These are phyloP conservation scores for Allium fistulosum DNA, from an alignment of 106 monocot genomes.

Conservation along the genomic window DNA sequence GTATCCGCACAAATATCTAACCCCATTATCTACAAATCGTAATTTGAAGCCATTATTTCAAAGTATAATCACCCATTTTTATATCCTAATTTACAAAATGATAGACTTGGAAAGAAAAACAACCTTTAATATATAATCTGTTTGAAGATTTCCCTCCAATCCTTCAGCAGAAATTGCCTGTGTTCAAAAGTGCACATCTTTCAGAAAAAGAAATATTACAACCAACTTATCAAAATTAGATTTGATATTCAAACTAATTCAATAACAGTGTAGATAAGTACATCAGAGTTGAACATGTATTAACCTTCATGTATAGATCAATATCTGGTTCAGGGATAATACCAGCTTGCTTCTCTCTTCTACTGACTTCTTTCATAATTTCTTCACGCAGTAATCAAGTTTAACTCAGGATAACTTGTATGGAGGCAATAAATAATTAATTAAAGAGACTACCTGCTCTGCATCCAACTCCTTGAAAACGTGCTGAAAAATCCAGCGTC, in stretches of 20 bases:
- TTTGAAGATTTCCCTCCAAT: constrained; percentile 72
- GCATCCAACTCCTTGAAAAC: constrained; percentile 19
- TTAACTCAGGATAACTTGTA: neutral
- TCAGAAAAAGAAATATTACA: too few species aligned
- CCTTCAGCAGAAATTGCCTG: constrained; percentile 43
- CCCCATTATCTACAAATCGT: constrained; percentile 55
- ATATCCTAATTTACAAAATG: neutral
- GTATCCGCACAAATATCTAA: constrained; percentile 72
- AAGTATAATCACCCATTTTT: neutral
- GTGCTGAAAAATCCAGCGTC: constrained; percentile 24
- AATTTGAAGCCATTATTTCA: neutral
- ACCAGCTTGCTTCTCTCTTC: constrained; percentile 47
- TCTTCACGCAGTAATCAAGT: constrained; percentile 21
- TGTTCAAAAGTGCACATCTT: neutral
- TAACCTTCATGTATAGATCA: constrained; percentile 88
- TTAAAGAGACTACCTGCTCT: constrained; percentile 8
- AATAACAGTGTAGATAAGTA: too few species aligned
- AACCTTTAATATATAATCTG: constrained; percentile 81
- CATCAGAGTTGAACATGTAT: too few species aligned
- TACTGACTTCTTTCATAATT: constrained; percentile 79
- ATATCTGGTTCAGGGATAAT: constrained; percentile 67
- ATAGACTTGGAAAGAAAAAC: neutral
- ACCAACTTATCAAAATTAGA: too few species aligned
- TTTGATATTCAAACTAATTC: too few species aligned
- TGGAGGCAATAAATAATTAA: neutral